Evolutionary conservation across 2,329 filamentous ascomycete genomes (phyloP).

Genomic region (Ilyonectria sp.): DNA sequence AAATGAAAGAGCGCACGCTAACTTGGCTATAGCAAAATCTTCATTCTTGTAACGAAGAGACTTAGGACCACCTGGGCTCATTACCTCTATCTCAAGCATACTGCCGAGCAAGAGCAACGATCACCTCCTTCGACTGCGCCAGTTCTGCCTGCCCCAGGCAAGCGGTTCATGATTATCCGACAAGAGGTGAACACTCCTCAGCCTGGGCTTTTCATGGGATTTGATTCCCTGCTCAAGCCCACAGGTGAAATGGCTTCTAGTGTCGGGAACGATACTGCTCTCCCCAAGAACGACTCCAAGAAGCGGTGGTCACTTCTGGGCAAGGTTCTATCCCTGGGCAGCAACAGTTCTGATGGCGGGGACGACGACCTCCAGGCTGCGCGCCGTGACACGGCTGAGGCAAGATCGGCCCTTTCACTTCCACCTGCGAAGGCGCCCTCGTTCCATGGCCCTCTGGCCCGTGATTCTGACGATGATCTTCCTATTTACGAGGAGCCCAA

Average conservation of each 20-base stretch:
- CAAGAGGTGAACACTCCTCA: constrained; percentile 74
- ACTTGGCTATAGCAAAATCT: constrained; percentile 72
- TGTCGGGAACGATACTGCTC: constrained; percentile 39
- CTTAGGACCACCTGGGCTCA: constrained; percentile 83
- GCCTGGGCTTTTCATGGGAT: constrained; percentile 64
- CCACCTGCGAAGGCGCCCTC: constrained; percentile 57
- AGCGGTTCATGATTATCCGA: constrained; percentile 89
- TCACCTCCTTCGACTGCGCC: constrained; percentile 81
- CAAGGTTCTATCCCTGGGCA: constrained; percentile 68
- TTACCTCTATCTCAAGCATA: constrained; percentile 81
- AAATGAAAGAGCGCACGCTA: constrained; percentile 38
- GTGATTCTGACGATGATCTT: constrained; percentile 66
- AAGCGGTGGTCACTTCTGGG: constrained; percentile 76
- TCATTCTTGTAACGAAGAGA: constrained; percentile 76
- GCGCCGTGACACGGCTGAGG: constrained; percentile 27
- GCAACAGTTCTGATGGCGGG: constrained; percentile 37
- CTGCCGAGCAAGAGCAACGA: constrained; percentile 70
- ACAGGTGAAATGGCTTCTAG: constrained; percentile 42
- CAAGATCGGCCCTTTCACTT: constrained; percentile 41
- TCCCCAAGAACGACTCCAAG: constrained; percentile 61
- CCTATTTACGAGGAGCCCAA: constrained; percentile 69
- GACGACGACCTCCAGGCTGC: constrained; percentile 63
- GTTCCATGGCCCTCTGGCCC: constrained; percentile 46
- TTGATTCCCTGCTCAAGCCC: constrained; percentile 57
- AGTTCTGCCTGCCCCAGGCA: constrained; percentile 87